These are phyloP conservation scores for Amanita subjunquillea DNA, from an alignment of 768 basidiomycete species.

Conservation along the genomic window DNA sequence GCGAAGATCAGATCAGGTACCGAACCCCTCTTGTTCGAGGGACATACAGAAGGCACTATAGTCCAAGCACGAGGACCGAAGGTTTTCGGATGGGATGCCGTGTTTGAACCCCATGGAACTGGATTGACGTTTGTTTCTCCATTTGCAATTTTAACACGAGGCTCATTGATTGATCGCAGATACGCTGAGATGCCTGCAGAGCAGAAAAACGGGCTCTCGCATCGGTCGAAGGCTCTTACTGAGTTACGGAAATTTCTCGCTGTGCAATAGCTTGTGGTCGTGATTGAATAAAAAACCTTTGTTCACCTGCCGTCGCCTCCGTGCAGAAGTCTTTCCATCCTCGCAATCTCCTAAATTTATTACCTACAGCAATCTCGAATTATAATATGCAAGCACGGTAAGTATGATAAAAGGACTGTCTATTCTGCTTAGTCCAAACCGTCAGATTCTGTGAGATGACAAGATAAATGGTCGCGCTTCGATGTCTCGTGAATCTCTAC, in stretches of 20 bases:
- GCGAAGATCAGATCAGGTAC: neutral
- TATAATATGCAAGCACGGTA: no score
- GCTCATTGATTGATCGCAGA: conserved; percentile 19
- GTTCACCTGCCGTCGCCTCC: no score
- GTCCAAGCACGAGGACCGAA: conserved; percentile 74
- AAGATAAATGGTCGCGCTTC: no score
- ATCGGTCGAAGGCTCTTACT: conserved; percentile 64
- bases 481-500: no score
- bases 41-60: conserved; percentile 80
- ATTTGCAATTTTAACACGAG: neutral
- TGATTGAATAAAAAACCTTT: no score
- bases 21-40: conserved; percentile 33
- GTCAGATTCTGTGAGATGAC: no score
- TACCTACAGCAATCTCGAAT: no score
- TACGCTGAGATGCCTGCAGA: conserved; percentile 69
- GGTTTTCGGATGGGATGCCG: conserved; percentile 85
- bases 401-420: no score
- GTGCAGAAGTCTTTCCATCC: no score
- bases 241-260: conserved; percentile 47
- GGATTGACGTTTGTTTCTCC: conserved; percentile 57
- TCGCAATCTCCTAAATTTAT: no score
- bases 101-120: conserved; percentile 70
- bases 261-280: conserved; percentile 10
- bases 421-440: no score
- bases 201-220: conserved; percentile 65